Evolutionary conservation across 106 monocot species (phyloP).

Genomic region (Allium cepa): DNA sequence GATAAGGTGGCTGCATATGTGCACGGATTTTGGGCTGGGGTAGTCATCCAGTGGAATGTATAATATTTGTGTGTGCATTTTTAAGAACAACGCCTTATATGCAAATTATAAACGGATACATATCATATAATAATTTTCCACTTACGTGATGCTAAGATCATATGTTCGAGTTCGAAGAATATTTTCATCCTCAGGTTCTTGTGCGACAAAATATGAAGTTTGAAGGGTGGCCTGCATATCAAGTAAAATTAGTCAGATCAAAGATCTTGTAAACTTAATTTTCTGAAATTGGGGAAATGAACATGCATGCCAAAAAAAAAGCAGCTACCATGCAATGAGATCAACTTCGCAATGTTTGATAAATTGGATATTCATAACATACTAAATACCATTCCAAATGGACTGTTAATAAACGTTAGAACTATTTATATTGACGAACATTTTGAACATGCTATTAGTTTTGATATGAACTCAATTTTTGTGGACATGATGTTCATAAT

Average conservation of each 20-base stretch:
- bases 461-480: not conserved
- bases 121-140: not conserved
- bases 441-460: not conserved
- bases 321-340: not conserved
- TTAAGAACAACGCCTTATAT: no score
- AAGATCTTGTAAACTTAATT: not conserved
- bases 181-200: constrained; percentile 97
- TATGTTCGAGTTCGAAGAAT: constrained; percentile 96
- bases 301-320: not conserved
- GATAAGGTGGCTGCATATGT: no score
- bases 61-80: no score
- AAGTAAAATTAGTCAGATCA: constrained; percentile 4
- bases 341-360: not conserved
- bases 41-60: no score
- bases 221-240: constrained; percentile 70
- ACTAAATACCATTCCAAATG: no score
- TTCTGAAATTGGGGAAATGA: not conserved
- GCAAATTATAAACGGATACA: no score
- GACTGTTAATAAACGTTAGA: no score
- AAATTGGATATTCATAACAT: no score
- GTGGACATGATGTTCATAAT: not conserved
- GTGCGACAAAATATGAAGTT: constrained; percentile 78
- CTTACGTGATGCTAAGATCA: constrained; percentile 99
- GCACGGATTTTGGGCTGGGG: no score
- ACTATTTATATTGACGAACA: no score